Evolutionary conservation across 768 basidiomycete genomes (phyloP).

Genomic region (Lactarius indigo): DNA sequence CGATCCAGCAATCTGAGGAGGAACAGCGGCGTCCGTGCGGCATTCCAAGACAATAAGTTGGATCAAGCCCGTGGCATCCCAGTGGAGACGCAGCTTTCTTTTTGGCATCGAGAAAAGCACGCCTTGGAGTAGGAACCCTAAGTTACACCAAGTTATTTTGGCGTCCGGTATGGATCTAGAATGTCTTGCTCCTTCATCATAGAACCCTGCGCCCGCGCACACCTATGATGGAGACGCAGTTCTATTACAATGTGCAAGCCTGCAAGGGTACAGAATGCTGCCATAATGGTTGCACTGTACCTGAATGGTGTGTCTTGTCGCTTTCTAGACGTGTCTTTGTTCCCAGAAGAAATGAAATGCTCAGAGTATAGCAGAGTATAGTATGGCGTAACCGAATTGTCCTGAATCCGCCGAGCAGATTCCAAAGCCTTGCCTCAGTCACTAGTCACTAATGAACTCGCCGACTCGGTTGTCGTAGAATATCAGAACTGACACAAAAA

Average conservation of each 20-base stretch:
- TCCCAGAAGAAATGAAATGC: background rate
- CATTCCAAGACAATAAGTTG: too few species aligned
- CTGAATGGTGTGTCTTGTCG: background rate
- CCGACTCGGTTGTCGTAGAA: too few species aligned
- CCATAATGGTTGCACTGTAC: background rate
- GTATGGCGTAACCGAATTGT: slow-evolving; percentile 29
- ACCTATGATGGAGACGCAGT: background rate
- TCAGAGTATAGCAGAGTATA: slow-evolving; percentile 26
- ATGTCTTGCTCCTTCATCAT: background rate
- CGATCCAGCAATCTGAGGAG: background rate
- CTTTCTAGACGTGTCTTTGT: slow-evolving; percentile 1
- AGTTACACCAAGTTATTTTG: background rate
- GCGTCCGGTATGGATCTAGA: background rate
- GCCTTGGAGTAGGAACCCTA: background rate
- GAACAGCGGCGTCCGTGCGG: background rate
- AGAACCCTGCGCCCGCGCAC: too few species aligned
- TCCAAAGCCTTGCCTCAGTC: background rate
- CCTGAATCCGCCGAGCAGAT: background rate
- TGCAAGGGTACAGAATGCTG: background rate
- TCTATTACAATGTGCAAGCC: background rate
- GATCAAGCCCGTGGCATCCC: too few species aligned
- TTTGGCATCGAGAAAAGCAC: background rate
- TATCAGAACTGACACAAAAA: slow-evolving; percentile 18
- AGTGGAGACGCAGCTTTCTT: background rate
- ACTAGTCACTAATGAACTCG: background rate